Evolutionary conservation across 805 yeast genomes (phyloP), one percentile per base, ranked within the genome.

Genomic region (Saccharomycopsis sp.): DNA sequence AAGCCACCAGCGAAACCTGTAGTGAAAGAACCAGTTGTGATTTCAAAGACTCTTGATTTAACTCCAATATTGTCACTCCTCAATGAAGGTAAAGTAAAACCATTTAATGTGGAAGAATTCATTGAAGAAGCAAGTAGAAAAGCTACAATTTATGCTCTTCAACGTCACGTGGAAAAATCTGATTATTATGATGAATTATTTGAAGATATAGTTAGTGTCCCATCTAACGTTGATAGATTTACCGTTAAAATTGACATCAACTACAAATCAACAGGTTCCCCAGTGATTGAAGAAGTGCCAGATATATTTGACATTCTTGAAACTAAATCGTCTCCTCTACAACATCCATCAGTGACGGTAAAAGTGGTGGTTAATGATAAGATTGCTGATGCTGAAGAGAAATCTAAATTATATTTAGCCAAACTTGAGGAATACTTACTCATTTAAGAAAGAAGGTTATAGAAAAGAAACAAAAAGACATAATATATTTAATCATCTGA

Each of bases 131-230:
- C 82, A 1, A 59, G 77, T 23, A 59, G 64, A 38, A 53, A 64
- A 27, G 77, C 83, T 16, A 67, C 70, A 52, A 58, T 58, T 33
- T 63, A 57, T 52, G 68, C 79, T 11, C 69, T 70, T 54, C 64
- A 55, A 38, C 58, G 41, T 40, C 63, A 62, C 23, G 65, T 59
- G 52, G 47, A 56, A 35, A 34, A 60, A 34, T 71, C 79, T 4
- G 78, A 74, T 34, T 67, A 69, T 51, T 70, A 70, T 47, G 87
- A 81, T 54, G 73, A 81, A 4, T 51, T 72, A 4, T 79, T 81
- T 53, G 89, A 81, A 54, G 75, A 68, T 13, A 56, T 81, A 44
- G 54, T 79, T 43, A 71, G 77, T 0, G 74, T 76, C 21, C 53
- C 70, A 24, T 53, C 60, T 45, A 63, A 58, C 41, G 53, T 65